These are phyloP conservation scores for Solanum aculeatissimum DNA, from an alignment of 305 asterid species.

Conservation along the genomic window DNA sequence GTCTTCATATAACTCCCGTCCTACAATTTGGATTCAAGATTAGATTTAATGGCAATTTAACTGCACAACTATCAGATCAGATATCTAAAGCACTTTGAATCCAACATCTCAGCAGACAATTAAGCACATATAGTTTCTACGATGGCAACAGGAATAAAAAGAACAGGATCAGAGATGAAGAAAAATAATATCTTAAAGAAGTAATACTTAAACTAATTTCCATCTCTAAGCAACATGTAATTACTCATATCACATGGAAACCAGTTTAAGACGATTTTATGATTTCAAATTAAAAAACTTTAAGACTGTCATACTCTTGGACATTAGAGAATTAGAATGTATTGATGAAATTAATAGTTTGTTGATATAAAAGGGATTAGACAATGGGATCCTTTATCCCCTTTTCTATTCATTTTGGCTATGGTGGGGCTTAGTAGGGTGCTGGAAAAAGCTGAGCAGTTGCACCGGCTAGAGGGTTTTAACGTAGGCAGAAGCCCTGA, in stretches of 20 bases:
- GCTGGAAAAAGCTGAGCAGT: no score
- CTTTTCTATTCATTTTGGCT: no score
- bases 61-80: not conserved
- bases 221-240: not conserved
- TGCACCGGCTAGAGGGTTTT: no score
- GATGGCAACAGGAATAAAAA: not conserved
- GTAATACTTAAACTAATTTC: not conserved
- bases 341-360: not conserved
- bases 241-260: not conserved
- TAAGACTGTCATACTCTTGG: not conserved
- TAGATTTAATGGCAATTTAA: not conserved
- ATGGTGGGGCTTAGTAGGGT: no score
- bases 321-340: not conserved
- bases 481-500: no score
- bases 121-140: not conserved
- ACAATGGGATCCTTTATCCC: no score
- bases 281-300: not conserved
- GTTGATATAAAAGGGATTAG: not conserved
- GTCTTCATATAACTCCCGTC: slow-evolving; percentile 36
- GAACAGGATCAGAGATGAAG: not conserved
- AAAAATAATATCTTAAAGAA: not conserved
- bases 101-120: not conserved
- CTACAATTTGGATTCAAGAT: slow-evolving; percentile 19
- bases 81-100: not conserved
- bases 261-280: not conserved